phyloP scores from a whole-genome alignment of 129 eudicot species.

The Pseudognaphalium luteoalbum region DNA sequence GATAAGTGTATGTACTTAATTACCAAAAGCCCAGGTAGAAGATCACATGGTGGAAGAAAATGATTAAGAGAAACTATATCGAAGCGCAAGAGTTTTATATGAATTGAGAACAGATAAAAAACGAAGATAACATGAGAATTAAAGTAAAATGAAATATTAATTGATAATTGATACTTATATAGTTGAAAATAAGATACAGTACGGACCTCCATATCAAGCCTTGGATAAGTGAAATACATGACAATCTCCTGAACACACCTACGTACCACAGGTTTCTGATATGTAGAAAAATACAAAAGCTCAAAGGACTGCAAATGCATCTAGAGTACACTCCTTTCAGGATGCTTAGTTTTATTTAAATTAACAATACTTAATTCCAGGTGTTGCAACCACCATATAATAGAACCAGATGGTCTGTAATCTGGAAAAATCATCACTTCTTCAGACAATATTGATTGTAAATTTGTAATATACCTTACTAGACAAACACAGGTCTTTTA shows the following conservation, averaged over 20 bases:
- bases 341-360: neutral
- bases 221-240: conserved; percentile 79
- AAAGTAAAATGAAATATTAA: too few species aligned
- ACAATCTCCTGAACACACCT: conserved; percentile 86
- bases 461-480: conserved; percentile 51
- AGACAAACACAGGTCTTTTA: conserved; percentile 67
- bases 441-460: neutral
- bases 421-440: neutral
- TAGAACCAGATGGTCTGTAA: neutral
- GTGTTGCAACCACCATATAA: neutral
- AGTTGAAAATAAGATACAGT: neutral
- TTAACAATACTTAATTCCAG: neutral
- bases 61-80: neutral
- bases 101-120: neutral
- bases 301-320: neutral
- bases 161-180: neutral
- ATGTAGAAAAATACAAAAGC: conserved; percentile 15
- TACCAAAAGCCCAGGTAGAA: conserved; percentile 5
- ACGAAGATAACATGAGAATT: neutral
- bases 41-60: conserved; percentile 2
- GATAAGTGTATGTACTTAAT: neutral
- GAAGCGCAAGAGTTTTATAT: neutral
- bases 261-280: conserved; percentile 55
- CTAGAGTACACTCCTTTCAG: too few species aligned
- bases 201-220: conserved; percentile 95